Percentiles rank a stretch among this genome's conserved stretches.
phyloP scores from a whole-genome alignment of 116 monocot species.

The Trichopus zeylanicus region DNA sequence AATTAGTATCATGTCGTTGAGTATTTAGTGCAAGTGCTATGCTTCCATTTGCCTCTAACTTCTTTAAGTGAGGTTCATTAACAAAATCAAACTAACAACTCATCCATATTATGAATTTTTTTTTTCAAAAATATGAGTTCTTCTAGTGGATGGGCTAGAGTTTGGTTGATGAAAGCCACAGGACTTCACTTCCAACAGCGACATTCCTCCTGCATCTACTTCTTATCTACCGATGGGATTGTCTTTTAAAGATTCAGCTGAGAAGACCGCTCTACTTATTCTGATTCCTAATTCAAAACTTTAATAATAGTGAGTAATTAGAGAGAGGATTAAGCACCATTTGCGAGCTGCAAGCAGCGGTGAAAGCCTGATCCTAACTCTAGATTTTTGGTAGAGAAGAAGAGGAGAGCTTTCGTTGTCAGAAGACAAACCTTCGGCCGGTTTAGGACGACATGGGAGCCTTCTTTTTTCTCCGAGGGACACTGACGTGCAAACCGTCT shows the following conservation, averaged over 20 bases:
- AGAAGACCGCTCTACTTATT: no score
- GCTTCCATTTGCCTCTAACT: no score
- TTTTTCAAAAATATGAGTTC: not conserved
- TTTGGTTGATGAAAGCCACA: not conserved
- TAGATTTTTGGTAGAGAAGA: no score
- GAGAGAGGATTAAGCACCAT: not conserved
- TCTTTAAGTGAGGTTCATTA: not conserved
- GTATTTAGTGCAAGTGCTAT: no score
- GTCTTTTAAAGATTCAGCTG: not conserved
- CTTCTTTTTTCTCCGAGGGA: not conserved
- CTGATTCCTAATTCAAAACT: no score
- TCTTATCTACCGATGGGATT: not conserved
- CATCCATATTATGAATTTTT: not conserved
- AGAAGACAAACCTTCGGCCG: not conserved
- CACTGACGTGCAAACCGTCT: conserved; percentile 1
- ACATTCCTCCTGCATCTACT: not conserved
- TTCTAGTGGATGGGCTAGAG: not conserved
- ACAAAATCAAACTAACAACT: not conserved
- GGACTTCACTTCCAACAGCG: not conserved
- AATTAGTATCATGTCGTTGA: no score
- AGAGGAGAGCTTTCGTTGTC: no score
- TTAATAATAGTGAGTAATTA: not conserved
- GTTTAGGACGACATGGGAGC: no score
- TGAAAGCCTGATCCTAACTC: no score
- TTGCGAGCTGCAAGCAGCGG: not conserved